Percentiles rank a stretch among this genome's conserved stretches.
Evolutionary conservation across 495 filamentous ascomycete genomes (phyloP).

Genomic region (Lentithecium fluviatile): DNA sequence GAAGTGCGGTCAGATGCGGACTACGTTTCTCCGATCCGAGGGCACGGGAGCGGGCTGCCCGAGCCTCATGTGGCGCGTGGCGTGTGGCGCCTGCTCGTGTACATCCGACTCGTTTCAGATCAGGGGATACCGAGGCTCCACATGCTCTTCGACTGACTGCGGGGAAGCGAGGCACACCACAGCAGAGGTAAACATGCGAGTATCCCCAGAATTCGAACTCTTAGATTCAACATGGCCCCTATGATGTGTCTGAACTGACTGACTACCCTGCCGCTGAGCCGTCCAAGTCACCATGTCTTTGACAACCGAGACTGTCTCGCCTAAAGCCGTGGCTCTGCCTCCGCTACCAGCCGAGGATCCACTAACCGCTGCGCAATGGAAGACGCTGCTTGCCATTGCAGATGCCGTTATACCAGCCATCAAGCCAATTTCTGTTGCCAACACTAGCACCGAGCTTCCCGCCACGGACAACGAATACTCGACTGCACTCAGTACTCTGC

Average conservation of each 20-base stretch:
- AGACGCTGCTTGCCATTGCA: constrained; percentile 40
- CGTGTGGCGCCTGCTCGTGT: no score
- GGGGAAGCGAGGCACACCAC: no score
- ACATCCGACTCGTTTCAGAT: no score
- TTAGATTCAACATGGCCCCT: neutral
- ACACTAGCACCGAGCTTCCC: constrained; percentile 30
- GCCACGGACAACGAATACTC: constrained; percentile 34
- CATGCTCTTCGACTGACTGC: no score
- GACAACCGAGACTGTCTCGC: constrained; percentile 17
- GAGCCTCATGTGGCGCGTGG: no score
- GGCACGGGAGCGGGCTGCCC: no score
- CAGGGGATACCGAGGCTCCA: no score
- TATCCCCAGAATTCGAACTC: no score
- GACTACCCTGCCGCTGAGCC: no score
- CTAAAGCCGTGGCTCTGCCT: constrained; percentile 35
- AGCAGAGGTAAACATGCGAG: no score
- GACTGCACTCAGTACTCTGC: constrained; percentile 28
- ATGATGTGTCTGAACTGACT: neutral
- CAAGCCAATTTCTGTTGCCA: constrained; percentile 26
- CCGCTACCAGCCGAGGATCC: constrained; percentile 37
- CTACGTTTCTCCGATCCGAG: no score
- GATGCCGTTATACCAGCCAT: constrained; percentile 42
- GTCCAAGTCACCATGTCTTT: constrained; percentile 17
- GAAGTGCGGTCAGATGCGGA: no score
- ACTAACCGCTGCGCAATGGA: constrained; percentile 41